Base-by-base conservation (phyloP, 2,329 filamentous ascomycete species). In the Podosphaera aphanis region DNA sequence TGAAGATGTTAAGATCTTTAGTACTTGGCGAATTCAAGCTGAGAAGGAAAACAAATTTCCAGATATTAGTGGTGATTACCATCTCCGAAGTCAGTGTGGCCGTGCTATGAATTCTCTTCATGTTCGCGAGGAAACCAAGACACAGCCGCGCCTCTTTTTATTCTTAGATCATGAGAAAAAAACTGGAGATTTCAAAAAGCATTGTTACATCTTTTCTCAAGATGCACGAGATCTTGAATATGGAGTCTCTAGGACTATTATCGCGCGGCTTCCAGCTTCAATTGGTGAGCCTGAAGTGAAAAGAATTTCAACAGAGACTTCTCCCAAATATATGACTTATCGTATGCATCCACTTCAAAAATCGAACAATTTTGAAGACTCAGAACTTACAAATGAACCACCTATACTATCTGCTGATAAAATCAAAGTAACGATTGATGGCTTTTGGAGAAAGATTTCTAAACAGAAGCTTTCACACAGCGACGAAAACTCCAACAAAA, bases 141-240 rank as follows among this genome's bases (percentile, higher is more conserved):
- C 21, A 5, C 6, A 37, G 3, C 16, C 33, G 8, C 54, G 61
- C 1, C 46, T 76, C 0, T 79, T 67, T 50, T 56, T 79, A 2
- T 78, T 77, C 52, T 59, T 74, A 2, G 71, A 79, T 46, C 69
- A 73, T 0, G 60, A 64, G 4, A 16, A 40, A 4, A 64, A 65
- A 15, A 62, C 68, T 31, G 66, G 66, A 0, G 56, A 66, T 23
- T 56, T 63, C 0, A 54, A 61, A 0, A 47, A 66, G 4, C 73
- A 79, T 53, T 57, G 56, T 1, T 76, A 75, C 51, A 67, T 77
- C 0, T 74, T 80, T 52, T 66, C 73, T 1, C 51, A 63, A 5
- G 63, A 69, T 41, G 65, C 65, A 47, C 57, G 59, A 7, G 61
- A 65, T 3, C 58, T 69, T 5, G 58, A 64, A 13, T 65, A 66